Conservation (phyloP, 805 yeast species). For the Yamadazyma endophytica region DNA sequence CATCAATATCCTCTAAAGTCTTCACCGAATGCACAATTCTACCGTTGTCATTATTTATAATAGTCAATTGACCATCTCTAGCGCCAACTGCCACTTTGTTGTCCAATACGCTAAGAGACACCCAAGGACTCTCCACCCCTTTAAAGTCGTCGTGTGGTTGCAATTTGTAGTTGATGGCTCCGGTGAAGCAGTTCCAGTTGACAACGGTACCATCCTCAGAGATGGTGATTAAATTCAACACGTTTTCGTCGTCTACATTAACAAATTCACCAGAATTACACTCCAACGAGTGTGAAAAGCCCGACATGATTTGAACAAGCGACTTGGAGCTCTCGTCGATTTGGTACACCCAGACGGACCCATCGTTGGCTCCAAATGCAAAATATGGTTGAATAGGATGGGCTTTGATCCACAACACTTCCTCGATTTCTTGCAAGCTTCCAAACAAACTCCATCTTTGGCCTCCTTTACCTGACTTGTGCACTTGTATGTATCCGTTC, state of each 20-base stretch:
- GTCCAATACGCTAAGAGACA: constrained; percentile 54
- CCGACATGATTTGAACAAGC: constrained; percentile 69
- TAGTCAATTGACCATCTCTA: constrained; percentile 78
- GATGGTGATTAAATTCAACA: constrained; percentile 63
- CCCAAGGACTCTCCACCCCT: constrained; percentile 86
- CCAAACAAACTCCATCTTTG: constrained; percentile 74
- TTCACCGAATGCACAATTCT: constrained; percentile 61
- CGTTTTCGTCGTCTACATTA: constrained; percentile 47
- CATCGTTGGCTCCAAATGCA: constrained; percentile 91
- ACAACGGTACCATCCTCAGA: constrained; percentile 85
- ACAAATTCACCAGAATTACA: constrained; percentile 79
- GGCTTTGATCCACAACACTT: constrained; percentile 73
- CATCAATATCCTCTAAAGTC: constrained; percentile 53
- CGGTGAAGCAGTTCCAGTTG: constrained; percentile 86
- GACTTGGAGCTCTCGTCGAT: constrained; percentile 46
- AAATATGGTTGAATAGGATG: constrained; percentile 80
- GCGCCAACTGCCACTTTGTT: constrained; percentile 74
- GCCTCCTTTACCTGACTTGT: constrained; percentile 69
- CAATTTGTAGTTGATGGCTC: constrained; percentile 63
- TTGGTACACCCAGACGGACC: constrained; percentile 91
- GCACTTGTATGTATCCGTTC: constrained; percentile 81
- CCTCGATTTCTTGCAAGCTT: constrained; percentile 83
- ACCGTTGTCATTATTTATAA: constrained; percentile 76
- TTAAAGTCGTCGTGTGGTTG: constrained; percentile 58
- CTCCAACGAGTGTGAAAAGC: constrained; percentile 76